Conservation (phyloP, 2,329 filamentous ascomycete genomes). For the Trichophyton rubrum region DNA sequence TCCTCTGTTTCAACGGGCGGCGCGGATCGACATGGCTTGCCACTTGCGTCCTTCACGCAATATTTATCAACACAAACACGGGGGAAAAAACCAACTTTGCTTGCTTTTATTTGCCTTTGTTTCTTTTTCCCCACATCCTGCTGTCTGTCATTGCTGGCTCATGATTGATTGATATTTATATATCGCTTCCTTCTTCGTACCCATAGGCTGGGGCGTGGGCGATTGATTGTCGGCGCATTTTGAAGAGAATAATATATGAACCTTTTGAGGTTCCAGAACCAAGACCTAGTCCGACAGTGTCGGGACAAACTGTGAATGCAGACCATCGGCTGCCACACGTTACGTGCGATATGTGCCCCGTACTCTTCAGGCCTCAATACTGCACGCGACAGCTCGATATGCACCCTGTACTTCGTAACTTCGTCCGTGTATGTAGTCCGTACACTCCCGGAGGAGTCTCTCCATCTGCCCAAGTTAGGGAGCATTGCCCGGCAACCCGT, state of each 20-base stretch:
- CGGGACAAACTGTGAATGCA: not conserved
- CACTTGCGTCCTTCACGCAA: not conserved
- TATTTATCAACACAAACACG: not conserved
- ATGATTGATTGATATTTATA: conserved; percentile 1
- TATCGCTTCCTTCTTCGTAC: not conserved
- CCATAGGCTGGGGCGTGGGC: not conserved
- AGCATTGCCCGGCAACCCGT: not conserved
- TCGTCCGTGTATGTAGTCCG: not conserved
- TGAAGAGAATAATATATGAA: not conserved
- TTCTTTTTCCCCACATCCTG: not conserved
- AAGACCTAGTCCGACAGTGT: not conserved
- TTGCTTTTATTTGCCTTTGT: not conserved
- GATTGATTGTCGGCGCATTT: not conserved
- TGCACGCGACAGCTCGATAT: not conserved
- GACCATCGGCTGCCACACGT: not conserved
- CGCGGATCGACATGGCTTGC: not conserved
- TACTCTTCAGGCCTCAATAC: not conserved
- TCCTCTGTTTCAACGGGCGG: not conserved
- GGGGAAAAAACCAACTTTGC: not conserved
- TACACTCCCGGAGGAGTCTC: not conserved
- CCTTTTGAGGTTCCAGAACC: not conserved
- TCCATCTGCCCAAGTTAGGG: not conserved
- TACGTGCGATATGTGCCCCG: not conserved
- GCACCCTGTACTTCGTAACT: not conserved
- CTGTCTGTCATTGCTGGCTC: not conserved